Conservation (phyloP, 2,329 filamentous ascomycete species). For the Xylaria sp. region DNA sequence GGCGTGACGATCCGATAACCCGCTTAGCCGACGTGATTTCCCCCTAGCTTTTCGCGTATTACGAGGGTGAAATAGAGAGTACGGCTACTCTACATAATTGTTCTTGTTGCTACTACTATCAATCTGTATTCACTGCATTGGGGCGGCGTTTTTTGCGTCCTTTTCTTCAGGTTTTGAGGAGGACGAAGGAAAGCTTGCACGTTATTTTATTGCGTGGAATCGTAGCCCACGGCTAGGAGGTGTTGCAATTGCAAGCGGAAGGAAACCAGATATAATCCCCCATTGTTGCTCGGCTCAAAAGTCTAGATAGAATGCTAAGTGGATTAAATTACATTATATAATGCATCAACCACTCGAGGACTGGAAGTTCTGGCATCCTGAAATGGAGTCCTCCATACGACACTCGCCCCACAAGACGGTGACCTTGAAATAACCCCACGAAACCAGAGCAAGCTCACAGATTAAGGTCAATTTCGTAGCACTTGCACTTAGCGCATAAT, state of each 20-base stretch:
- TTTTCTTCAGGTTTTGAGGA: constrained; percentile 7
- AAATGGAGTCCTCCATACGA: constrained; percentile 7
- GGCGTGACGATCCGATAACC: constrained; percentile 75
- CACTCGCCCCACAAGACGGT: neutral
- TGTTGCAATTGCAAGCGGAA: neutral
- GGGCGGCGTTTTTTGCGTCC: constrained; percentile 40
- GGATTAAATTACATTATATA: constrained; percentile 32
- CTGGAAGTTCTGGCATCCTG: constrained; percentile 5
- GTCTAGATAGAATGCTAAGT: constrained; percentile 20
- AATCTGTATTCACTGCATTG: constrained; percentile 37
- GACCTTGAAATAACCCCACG: neutral
- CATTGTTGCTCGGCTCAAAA: neutral
- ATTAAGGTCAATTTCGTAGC: neutral
- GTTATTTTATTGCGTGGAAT: constrained; percentile 10
- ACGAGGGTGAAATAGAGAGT: neutral
- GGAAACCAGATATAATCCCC: neutral
- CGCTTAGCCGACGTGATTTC: neutral
- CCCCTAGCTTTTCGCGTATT: neutral
- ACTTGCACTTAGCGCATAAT: too few relatives aligned
- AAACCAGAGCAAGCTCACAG: neutral
- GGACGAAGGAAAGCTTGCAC: neutral
- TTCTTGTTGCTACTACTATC: constrained; percentile 9
- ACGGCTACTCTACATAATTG: neutral
- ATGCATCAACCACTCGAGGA: constrained; percentile 11
- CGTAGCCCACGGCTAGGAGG: neutral